Base-by-base conservation (phyloP, 345 rosid genomes). In the Populus alba region DNA sequence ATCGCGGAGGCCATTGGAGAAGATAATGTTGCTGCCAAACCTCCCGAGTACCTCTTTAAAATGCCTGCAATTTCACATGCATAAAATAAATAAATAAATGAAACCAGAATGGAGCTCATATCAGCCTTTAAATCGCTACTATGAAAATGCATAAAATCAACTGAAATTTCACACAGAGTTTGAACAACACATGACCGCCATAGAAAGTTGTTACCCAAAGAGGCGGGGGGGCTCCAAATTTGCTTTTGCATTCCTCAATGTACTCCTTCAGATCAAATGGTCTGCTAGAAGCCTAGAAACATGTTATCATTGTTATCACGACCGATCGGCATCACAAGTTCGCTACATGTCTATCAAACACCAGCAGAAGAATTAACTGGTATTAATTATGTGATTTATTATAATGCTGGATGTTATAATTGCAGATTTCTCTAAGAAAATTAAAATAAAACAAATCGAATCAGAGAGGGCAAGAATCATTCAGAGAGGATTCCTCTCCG, bases 1-100 rank as follows among this genome's bases (percentile, higher is more conserved):
- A 47, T 83, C 82, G 3, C 68, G 74, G 7, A 79, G 80, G 51
- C 85, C 85, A 62, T 79, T 83, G 47, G 85, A 83, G 75, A 83
- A 83, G 63, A 76, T 79, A 31, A 83, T 83, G 73, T 83, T 83
- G 65, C 82, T 76, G 7, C 75, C 82, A 51, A 83, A 83, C 23
- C 76, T 83, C 41, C 53, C 62, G 7, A 79, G 69, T 22, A 79
- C 80, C 67, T 63, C 74, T 13, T 41, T 71, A 39, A 78, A 53
- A 31, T 82, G 31, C 85, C 85, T 82, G 70, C 72, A 78, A 29
- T 20, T 29, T 33, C 13, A 20, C 29, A 74, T 8, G 6, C 7
- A 11, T 2, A 35, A 20, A 13, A 38, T 22, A 35, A 55, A 72
- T 8, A 8, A n/a, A n/a, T n/a, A n/a, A n/a, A n/a, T n/a, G n/a